Conservation (phyloP, 139 green algal species). For the Asterochloris sp. region DNA sequence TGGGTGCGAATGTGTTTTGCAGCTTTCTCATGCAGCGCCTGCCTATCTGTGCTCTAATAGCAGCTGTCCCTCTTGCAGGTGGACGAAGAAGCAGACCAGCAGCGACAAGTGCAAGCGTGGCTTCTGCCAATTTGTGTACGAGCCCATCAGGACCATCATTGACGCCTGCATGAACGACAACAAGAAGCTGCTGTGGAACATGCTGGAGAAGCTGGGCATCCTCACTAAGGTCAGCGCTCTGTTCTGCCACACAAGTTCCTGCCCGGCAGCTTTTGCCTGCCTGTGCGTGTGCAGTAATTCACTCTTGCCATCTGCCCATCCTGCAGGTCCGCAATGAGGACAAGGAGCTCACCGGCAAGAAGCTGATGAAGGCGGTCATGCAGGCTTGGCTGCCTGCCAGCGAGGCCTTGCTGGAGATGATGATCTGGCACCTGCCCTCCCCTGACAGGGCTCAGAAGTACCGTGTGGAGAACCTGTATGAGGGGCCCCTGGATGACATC, state of each 20-base stretch:
- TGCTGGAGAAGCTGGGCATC: conserved; percentile 91
- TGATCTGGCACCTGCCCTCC: conserved; percentile 85
- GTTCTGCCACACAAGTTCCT: conserved; percentile 57
- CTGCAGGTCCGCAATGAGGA: conserved; percentile 11
- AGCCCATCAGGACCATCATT: conserved; percentile 95
- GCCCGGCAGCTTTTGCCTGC: conserved; percentile 56
- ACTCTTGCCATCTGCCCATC: no score
- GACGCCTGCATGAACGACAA: conserved; percentile 94
- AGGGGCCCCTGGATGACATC: conserved; percentile 93
- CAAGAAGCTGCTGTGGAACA: conserved; percentile 93
- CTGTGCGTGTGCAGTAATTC: background rate
- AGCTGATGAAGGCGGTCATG: conserved; percentile 85
- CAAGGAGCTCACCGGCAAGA: conserved; percentile 84
- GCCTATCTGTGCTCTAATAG: no score
- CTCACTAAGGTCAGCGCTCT: conserved; percentile 70
- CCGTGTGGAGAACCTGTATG: conserved; percentile 96
- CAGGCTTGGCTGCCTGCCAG: conserved; percentile 92
- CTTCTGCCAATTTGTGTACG: conserved; percentile 98
- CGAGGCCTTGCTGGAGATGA: conserved; percentile 98
- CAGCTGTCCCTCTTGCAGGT: conserved; percentile 23
- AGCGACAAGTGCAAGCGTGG: conserved; percentile 87
- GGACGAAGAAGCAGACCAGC: conserved; percentile 93
- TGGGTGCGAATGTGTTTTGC: no score
- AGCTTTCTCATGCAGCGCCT: no score
- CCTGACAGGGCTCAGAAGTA: conserved; percentile 89